Conservation (phyloP, 2,329 filamentous ascomycete species). For the Sarocladiaceae sp. region DNA sequence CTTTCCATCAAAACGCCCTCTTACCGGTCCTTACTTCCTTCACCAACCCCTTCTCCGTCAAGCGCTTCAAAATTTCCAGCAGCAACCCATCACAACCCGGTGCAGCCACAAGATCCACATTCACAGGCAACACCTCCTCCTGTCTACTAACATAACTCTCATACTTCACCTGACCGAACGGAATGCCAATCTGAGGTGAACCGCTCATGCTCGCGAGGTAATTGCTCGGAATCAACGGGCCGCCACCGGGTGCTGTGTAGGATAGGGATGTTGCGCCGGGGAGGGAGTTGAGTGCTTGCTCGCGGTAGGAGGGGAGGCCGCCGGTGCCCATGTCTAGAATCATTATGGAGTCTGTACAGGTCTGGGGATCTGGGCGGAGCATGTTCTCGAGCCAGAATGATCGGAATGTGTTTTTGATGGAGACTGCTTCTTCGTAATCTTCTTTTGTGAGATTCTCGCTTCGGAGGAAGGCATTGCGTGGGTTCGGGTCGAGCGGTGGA, state of each 20-base stretch:
- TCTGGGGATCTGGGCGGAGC: constrained; percentile 15
- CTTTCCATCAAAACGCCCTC: neutral
- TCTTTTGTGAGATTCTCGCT: constrained; percentile 9
- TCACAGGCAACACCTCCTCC: constrained; percentile 36
- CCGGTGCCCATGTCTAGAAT: constrained; percentile 38
- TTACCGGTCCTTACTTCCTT: neutral
- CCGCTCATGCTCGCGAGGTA: constrained; percentile 21
- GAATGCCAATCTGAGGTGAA: constrained; percentile 35
- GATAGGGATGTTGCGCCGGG: constrained; percentile 27
- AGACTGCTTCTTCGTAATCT: constrained; percentile 10
- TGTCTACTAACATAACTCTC: constrained; percentile 32
- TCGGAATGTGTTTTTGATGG: constrained; percentile 2
- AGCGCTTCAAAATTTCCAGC: neutral
- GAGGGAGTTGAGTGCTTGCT: constrained; percentile 25
- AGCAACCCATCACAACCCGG: constrained; percentile 30
- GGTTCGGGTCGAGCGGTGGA: constrained; percentile 11
- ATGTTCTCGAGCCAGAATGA: constrained; percentile 4
- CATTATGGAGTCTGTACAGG: constrained; percentile 35
- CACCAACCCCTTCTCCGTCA: neutral
- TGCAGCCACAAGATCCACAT: constrained; percentile 35
- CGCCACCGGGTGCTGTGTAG: constrained; percentile 22
- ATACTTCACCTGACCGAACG: constrained; percentile 37
- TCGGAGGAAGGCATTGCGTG: constrained; percentile 8
- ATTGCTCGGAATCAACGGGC: constrained; percentile 27
- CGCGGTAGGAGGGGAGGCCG: constrained; percentile 33